Evolutionary conservation across 345 rosid species (phyloP), one percentile per base, ranked within the genome.

Genomic region (Salix caprea): DNA sequence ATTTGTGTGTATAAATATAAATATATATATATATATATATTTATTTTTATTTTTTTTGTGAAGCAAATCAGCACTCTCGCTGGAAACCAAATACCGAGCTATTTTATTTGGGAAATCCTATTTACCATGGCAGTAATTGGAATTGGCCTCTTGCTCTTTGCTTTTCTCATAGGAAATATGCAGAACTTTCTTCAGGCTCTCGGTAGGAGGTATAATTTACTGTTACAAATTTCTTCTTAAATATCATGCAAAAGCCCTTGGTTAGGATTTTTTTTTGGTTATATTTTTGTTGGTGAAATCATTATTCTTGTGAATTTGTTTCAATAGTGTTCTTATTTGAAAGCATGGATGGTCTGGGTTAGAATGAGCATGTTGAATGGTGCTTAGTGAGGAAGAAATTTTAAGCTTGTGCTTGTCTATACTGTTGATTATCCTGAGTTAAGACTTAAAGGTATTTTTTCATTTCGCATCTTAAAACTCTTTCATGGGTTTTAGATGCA

Each of bases 21-120:
- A 26, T 26, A 26, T 26, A 1, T 26, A 26, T 26, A 26, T 26
- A 26, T 26, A 26, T 28, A 28, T 28, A 28, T 28, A 28, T 28
- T 1, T 28, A 1, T 28, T 9, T 8, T 40, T 40, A 0, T 0
- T 65, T 21, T 75, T 13, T 68, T 80, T 58, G 9, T 79, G 80
- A 83, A 95, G 99, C 99, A 95, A 95, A 92, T 95, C 85, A 93
- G 99, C 78, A 92, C 97, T 50, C 91, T 95, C 64, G 99, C 97
- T 61, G 99, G 99, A 75, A 95, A 91, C 80, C 97, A 72, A 81
- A 18, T 0, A 37, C 99, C 99, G 11, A 95, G 99, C 88, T 93
- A 91, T 84, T 90, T 87, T 77, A 40, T 86, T 2, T 72, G 88
- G 84, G 99, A 95, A 87, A 92, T 95, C 82, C 86, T 92, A 60